Percentiles rank a stretch among this genome's conserved stretches.
Conservation (phyloP, 1,139 yeast species). For the Saccharomyces hybrid region DNA sequence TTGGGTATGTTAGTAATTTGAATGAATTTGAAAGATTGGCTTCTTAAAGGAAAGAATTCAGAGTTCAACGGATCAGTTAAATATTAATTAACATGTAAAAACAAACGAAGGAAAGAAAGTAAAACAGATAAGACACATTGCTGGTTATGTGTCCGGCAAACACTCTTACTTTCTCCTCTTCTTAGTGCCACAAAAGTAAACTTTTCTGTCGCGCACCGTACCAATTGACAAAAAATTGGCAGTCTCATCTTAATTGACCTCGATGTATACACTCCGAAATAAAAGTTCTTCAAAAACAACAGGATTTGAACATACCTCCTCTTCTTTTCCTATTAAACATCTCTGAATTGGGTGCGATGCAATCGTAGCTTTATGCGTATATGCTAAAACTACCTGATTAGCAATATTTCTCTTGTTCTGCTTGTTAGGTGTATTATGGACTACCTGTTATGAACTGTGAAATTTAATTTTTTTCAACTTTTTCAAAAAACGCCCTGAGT, state of each 20-base stretch:
- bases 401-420: background rate
- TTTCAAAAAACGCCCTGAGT: background rate
- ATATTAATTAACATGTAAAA: no score
- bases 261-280: slow-evolving; percentile 2
- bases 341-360: no score
- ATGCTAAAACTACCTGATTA: background rate
- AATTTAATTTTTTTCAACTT: background rate
- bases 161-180: background rate
- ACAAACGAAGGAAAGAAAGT: background rate
- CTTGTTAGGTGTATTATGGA: background rate
- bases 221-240: background rate
- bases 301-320: slow-evolving; percentile 17
- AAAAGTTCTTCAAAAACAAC: background rate
- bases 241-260: background rate
- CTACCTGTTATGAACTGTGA: no score
- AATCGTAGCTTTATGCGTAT: background rate
- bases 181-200: background rate
- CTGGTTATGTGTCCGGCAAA: no score
- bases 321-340: slow-evolving; percentile 30
- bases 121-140: no score
- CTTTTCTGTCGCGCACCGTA: background rate
- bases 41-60: no score
- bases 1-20: slow-evolving; percentile 1
- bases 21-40: background rate
- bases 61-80: no score